Base-by-base conservation (phyloP, 2,329 filamentous ascomycete species). In the Cladosporium halotolerans region DNA sequence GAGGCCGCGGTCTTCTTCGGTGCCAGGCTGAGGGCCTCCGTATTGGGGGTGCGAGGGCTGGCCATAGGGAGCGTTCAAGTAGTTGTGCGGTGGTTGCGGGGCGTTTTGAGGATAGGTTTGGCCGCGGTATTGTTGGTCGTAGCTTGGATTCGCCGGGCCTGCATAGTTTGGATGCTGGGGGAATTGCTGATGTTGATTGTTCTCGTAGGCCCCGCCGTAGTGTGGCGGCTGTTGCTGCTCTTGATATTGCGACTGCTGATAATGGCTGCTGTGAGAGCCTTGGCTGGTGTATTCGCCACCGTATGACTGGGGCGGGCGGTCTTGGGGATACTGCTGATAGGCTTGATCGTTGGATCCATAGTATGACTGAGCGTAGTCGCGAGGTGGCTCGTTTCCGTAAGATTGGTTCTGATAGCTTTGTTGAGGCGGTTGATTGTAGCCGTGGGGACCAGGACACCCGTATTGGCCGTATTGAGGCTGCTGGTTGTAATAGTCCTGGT, bases 1-100 rank as follows among this genome's bases (percentile, higher is more conserved):
- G 1, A 83, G 60, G 14, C 79, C 79, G 46, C 80, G 77, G 53
- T 82, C 79, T 14, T 28, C 23, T 39, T 79, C 76, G 13, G 55
- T 38, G 16, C 55, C 55, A 47, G 55, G 48, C 7, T 42, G 36
- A 14, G 43, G 51, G 8, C 44, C 56, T n/a, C 51, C 53, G 44
- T 57, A 58, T 51, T 53, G 48, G 39, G 45, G 44, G n/a, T 57
- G 23, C 23, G 23, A 55, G 11, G 54, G 54, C 14, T 49, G 54
- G 23, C 45, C 55, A 14, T 54, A 43, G 14, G 53, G 51, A 51
- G 53, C 44, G 49, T 52, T 28, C 39, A 48, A 40, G 6, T 45
- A 42, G 14, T 54, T 45, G 40, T 57, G 56, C 45, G 58, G 53
- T 38, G 46, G 38, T 48, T 52, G 57, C 44, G 62, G 54, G n/a